Evolutionary conservation across 1,284 basidiomycete species (phyloP).

Genomic region (Marasmius tenuissimus): DNA sequence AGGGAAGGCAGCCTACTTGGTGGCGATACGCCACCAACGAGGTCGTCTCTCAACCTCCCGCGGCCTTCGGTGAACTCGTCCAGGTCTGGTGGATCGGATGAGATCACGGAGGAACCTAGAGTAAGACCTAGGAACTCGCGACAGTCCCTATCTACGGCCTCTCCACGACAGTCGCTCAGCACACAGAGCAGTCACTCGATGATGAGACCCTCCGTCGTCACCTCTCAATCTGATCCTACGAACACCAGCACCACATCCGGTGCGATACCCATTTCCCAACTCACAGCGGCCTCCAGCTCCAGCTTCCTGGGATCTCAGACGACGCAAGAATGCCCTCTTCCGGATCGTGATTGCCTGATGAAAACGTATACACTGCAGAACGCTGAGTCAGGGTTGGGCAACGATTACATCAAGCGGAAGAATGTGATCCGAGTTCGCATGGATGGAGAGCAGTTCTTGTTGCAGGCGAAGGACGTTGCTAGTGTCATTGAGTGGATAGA

Average conservation of each 20-base stretch:
- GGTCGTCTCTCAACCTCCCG: slow-evolving; percentile 38
- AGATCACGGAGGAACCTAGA: neutral
- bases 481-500: slow-evolving; percentile 97
- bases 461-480: slow-evolving; percentile 86
- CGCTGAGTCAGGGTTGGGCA: slow-evolving; percentile 92
- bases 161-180: neutral
- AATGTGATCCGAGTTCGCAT: slow-evolving; percentile 93
- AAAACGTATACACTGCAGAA: slow-evolving; percentile 82
- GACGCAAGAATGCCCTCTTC: slow-evolving; percentile 29
- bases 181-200: neutral
- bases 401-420: slow-evolving; percentile 92
- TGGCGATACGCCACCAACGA: slow-evolving; percentile 20
- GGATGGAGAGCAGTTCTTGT: slow-evolving; percentile 95
- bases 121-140: slow-evolving; percentile 15
- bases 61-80: slow-evolving; percentile 22
- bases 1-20: slow-evolving; percentile 7
- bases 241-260: neutral
- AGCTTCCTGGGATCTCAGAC: slow-evolving; percentile 6
- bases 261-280: slow-evolving; percentile 14
- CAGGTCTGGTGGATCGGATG: neutral
- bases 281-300: slow-evolving; percentile 17
- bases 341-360: slow-evolving; percentile 49
- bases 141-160: neutral
- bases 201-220: neutral
- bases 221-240: neutral